Conservation (phyloP, 2,329 filamentous ascomycete genomes). For the Stachybotrys chartarum region DNA sequence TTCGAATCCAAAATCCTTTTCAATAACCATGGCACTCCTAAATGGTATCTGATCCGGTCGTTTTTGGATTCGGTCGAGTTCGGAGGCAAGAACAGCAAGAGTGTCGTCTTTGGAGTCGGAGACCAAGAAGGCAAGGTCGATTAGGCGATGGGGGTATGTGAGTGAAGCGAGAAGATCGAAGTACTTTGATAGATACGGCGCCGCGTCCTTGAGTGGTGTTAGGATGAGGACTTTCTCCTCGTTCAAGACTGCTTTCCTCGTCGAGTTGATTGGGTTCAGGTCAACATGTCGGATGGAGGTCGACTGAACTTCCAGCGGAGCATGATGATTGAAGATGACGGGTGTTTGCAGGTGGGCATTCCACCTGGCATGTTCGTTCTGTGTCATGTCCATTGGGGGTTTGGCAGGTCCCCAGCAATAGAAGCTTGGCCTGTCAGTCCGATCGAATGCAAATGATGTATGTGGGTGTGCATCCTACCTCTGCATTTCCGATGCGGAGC, state of each 20-base stretch:
- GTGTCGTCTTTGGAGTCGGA: conserved; percentile 91
- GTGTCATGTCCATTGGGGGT: conserved; percentile 90
- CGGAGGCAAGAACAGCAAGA: conserved; percentile 72
- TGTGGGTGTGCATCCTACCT: conserved; percentile 55
- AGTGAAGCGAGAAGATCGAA: conserved; percentile 88
- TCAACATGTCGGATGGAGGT: conserved; percentile 72
- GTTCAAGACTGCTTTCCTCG: conserved; percentile 68
- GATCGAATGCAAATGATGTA: neutral
- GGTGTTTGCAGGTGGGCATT: conserved; percentile 82
- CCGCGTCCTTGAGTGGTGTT: conserved; percentile 87
- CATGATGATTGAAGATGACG: conserved; percentile 93
- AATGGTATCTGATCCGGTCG: conserved; percentile 76
- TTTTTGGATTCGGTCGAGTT: conserved; percentile 83
- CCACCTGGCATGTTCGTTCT: conserved; percentile 89
- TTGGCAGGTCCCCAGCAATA: conserved; percentile 96
- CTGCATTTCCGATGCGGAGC: conserved; percentile 80
- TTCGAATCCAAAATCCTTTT: conserved; percentile 81
- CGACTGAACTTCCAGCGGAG: conserved; percentile 76
- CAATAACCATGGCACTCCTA: conserved; percentile 73
- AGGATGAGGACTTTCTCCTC: conserved; percentile 85
- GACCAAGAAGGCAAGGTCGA: conserved; percentile 91
- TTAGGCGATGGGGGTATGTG: conserved; percentile 89
- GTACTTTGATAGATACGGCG: conserved; percentile 75
- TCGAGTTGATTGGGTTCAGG: conserved; percentile 79
- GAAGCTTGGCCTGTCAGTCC: conserved; percentile 53